Percentiles rank a stretch among this genome's conserved stretches.
Evolutionary conservation across 495 filamentous ascomycete species (phyloP).

Genomic region (Daldinia vernicosa): DNA sequence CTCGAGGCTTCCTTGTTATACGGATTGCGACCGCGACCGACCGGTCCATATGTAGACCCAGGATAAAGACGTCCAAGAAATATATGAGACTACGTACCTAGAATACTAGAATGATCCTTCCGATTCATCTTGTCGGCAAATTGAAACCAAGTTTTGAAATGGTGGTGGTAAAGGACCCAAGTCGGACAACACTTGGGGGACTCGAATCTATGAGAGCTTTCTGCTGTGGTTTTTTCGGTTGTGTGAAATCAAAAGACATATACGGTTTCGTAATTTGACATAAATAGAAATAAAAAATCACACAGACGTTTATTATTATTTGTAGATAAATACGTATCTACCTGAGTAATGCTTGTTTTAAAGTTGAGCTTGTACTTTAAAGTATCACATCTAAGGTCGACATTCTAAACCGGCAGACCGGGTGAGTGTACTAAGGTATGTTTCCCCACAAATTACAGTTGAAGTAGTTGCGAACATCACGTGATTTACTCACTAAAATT

Average conservation of each 20-base stretch:
- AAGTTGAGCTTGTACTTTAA: not conserved
- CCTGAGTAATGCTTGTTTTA: not conserved
- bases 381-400: not conserved
- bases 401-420: not conserved
- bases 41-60: not conserved
- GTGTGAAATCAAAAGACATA: not conserved
- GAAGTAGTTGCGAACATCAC: too few relatives aligned
- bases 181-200: not conserved
- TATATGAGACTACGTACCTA: not conserved
- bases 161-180: not conserved
- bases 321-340: too few relatives aligned
- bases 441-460: too few relatives aligned
- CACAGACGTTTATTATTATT: too few relatives aligned
- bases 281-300: not conserved
- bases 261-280: not conserved
- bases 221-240: not conserved
- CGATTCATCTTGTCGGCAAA: not conserved
- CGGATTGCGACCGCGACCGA: not conserved
- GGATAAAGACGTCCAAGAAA: not conserved
- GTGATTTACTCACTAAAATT: too few relatives aligned
- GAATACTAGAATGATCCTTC: not conserved
- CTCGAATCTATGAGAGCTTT: not conserved
- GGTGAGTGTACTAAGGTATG: not conserved
- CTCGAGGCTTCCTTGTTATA: not conserved
- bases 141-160: not conserved